These are phyloP conservation scores for Fusarium sublunatum DNA, from an alignment of 2,329 filamentous ascomycete species.

Conservation along the genomic window DNA sequence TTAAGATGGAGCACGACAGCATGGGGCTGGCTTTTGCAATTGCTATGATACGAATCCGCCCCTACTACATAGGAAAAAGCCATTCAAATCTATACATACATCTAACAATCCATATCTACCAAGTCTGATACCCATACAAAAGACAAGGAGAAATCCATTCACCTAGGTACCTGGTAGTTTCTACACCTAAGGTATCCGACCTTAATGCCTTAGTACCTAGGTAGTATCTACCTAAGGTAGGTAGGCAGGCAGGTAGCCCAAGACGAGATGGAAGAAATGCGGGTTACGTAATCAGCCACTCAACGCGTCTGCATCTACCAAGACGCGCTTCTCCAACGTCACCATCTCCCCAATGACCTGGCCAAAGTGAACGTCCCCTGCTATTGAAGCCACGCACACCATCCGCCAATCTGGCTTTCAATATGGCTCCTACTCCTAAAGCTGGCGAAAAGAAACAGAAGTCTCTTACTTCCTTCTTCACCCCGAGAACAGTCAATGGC, in stretches of 20 bases:
- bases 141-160: too few species aligned
- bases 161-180: too few species aligned
- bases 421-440: conserved; percentile 54
- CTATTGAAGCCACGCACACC: conserved; percentile 6
- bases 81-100: too few species aligned
- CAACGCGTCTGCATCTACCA: conserved; percentile 42
- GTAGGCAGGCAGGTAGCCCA: too few species aligned
- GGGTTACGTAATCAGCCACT: conserved; percentile 40
- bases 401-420: conserved; percentile 2
- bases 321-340: conserved; percentile 44
- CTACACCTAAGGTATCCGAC: too few species aligned
- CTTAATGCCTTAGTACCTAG: too few species aligned
- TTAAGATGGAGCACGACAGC: not conserved
- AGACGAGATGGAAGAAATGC: conserved; percentile 19
- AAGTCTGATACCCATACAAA: too few species aligned
- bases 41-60: not conserved
- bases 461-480: conserved; percentile 89
- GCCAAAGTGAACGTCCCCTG: conserved; percentile 18
- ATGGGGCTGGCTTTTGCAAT: not conserved
- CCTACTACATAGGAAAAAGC: too few species aligned
- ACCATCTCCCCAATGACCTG: conserved; percentile 23
- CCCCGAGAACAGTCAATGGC: conserved; percentile 67
- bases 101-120: too few species aligned
- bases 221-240: too few species aligned
- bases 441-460: conserved; percentile 74